These are phyloP conservation scores for Verticillium klebahnii DNA, from an alignment of 2,329 filamentous ascomycete species.

Conservation along the genomic window DNA sequence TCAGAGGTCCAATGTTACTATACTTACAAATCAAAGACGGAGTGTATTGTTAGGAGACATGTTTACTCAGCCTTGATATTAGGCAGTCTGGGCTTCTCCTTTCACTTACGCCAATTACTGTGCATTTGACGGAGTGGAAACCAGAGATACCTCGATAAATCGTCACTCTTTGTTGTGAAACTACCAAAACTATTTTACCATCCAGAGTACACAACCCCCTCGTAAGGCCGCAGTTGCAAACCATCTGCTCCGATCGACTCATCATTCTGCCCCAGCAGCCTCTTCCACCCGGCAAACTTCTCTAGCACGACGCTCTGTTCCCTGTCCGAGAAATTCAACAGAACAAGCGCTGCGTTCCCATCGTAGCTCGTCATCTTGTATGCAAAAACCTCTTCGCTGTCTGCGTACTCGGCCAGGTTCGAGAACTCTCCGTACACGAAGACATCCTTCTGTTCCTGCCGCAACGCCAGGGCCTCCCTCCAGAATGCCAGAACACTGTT, in stretches of 20 bases:
- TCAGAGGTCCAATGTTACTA: too few relatives aligned
- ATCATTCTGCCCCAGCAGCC: constrained; percentile 1
- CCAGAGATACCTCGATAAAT: too few relatives aligned
- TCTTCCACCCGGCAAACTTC: background rate
- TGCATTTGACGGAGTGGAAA: too few relatives aligned
- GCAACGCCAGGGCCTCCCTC: constrained; percentile 10
- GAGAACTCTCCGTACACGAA: constrained; percentile 17
- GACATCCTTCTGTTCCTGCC: constrained; percentile 13
- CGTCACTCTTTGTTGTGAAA: too few relatives aligned
- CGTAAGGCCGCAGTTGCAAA: background rate
- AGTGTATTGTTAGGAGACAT: too few relatives aligned
- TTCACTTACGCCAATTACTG: too few relatives aligned
- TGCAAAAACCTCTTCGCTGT: constrained; percentile 14
- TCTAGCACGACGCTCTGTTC: background rate
- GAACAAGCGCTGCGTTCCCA: constrained; percentile 10
- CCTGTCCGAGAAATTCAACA: constrained; percentile 13
- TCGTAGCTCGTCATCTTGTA: constrained; percentile 17
- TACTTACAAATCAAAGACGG: too few relatives aligned
- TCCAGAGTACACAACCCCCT: background rate
- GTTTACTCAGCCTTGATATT: too few relatives aligned
- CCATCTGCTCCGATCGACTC: background rate
- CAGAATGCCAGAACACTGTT: constrained; percentile 16
- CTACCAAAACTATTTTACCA: background rate
- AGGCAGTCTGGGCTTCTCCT: too few relatives aligned
- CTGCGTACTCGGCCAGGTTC: background rate